Percentiles rank a stretch among this genome's conserved stretches.
Conservation (phyloP, 805 yeast genomes). For the Pichia californica region DNA sequence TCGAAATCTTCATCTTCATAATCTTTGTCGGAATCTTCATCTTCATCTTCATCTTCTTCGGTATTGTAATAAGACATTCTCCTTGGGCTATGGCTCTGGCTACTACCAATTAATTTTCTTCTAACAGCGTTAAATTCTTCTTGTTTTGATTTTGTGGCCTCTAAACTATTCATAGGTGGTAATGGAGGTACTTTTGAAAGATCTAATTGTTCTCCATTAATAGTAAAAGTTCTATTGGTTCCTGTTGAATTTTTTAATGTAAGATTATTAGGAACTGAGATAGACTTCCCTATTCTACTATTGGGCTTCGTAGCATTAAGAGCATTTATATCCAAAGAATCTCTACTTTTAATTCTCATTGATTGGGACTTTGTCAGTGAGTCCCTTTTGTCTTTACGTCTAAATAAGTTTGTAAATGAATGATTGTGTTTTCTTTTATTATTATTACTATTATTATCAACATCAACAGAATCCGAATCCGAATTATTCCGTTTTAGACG, state of each 20-base stretch:
- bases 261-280: conserved; percentile 7
- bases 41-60: background rate
- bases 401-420: conserved; percentile 5
- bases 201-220: conserved; percentile 4
- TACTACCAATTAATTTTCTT: conserved; percentile 8
- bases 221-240: background rate
- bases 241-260: background rate
- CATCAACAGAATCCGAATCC: background rate
- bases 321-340: background rate
- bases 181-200: conserved; percentile 3
- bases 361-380: conserved; percentile 4
- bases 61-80: background rate
- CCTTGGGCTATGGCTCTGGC: background rate
- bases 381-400: conserved; percentile 1
- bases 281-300: conserved; percentile 8
- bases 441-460: no score
- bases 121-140: conserved; percentile 9
- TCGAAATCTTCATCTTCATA: conserved; percentile 1
- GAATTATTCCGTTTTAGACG: conserved; percentile 7
- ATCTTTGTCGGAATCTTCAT: background rate
- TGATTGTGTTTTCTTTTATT: conserved; percentile 1
- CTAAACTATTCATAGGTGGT: conserved; percentile 4
- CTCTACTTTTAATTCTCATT: background rate
- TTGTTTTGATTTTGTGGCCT: background rate
- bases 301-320: background rate